Percentiles rank a stretch among this genome's conserved stretches.
Conservation (phyloP, 768 basidiomycete genomes). For the Lactarius psammicola region DNA sequence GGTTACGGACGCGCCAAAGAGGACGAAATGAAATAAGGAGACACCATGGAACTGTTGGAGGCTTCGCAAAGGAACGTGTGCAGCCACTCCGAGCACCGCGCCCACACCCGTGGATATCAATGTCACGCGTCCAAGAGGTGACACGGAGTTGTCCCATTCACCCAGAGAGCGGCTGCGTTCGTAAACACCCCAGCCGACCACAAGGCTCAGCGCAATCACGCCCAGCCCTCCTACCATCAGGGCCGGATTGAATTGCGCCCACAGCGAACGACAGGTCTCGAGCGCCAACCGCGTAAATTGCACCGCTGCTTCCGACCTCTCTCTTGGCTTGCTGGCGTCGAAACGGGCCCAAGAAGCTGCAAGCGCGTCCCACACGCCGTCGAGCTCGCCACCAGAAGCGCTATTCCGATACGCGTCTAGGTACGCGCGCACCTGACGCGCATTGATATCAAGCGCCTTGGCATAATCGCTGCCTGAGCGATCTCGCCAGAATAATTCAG, state of each 20-base stretch:
- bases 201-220: constrained; percentile 54
- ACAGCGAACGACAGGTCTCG: constrained; percentile 73
- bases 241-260: constrained; percentile 90
- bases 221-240: constrained; percentile 73
- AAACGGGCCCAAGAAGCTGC: constrained; percentile 31
- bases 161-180: constrained; percentile 42
- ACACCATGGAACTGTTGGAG: constrained; percentile 30
- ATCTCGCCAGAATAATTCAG: constrained; percentile 79
- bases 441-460: constrained; percentile 67
- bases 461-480: constrained; percentile 42
- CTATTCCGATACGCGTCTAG: constrained; percentile 73
- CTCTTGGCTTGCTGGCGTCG: constrained; percentile 2
- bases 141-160: constrained; percentile 47
- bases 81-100: constrained; percentile 9
- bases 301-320: constrained; percentile 32
- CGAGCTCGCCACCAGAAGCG: constrained; percentile 69
- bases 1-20: constrained; percentile 37
- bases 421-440: constrained; percentile 72
- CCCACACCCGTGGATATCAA: constrained; percentile 6
- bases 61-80: background rate
- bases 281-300: constrained; percentile 63
- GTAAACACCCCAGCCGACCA: constrained; percentile 58
- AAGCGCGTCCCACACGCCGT: constrained; percentile 57
- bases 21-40: constrained; percentile 12
- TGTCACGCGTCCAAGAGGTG: constrained; percentile 14